phyloP scores from a whole-genome alignment of 2,329 filamentous ascomycete genomes.

The Metarhizium humberi region DNA sequence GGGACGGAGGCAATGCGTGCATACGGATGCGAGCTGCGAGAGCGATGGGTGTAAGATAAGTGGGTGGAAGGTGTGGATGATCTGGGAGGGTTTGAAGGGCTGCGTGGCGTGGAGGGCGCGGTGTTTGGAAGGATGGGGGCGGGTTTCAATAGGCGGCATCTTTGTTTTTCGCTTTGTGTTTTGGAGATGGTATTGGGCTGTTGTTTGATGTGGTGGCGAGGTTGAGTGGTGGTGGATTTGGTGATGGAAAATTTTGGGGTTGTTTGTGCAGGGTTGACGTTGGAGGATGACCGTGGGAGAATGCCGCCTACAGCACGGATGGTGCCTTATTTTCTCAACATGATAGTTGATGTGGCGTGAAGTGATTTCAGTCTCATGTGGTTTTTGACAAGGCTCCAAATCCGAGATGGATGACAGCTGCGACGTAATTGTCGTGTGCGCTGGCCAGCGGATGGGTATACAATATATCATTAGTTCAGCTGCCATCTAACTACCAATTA shows the following conservation, averaged over 20 bases:
- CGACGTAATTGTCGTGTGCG: no score
- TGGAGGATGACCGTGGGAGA: background rate
- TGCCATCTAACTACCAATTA: background rate
- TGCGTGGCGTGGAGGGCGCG: slow-evolving; percentile 36
- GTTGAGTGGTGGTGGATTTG: background rate
- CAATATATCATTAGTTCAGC: no score
- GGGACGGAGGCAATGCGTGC: slow-evolving; percentile 38
- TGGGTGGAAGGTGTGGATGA: slow-evolving; percentile 34
- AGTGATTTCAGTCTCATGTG: no score
- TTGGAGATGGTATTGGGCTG: background rate
- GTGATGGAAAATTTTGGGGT: background rate
- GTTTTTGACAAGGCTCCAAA: no score
- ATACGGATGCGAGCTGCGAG: slow-evolving; percentile 30
- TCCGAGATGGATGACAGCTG: no score
- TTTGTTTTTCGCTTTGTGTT: background rate
- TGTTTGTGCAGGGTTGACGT: background rate
- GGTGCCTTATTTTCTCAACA: background rate
- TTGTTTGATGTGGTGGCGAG: background rate
- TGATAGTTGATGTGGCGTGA: no score
- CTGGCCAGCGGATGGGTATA: background rate
- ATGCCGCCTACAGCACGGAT: background rate
- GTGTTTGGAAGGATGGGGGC: slow-evolving; percentile 25
- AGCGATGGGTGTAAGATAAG: slow-evolving; percentile 39
- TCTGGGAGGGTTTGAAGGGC: slow-evolving; percentile 32
- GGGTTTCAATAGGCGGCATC: slow-evolving; percentile 14